Base-by-base conservation (phyloP, 1,139 yeast genomes). In the Trichomonascaceae sp. region DNA sequence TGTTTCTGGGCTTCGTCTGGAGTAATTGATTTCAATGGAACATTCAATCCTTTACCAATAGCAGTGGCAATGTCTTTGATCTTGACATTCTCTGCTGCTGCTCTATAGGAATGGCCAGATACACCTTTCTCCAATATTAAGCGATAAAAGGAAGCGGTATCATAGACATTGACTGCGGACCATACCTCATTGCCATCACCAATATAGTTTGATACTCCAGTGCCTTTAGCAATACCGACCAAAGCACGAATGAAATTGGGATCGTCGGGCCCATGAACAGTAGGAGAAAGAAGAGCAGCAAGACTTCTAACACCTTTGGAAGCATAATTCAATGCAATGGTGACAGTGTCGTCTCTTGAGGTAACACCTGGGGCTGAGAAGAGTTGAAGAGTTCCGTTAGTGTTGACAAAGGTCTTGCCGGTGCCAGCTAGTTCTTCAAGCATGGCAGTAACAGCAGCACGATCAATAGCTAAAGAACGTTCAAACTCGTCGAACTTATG, bases 111-210 rank as follows among this genome's bases (percentile, higher is more conserved):
- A 38, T 63, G 66, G 6, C 24, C 30, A 6, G 36, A 12, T 52
- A 55, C 5, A 3, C 68, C 72, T 48, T 66, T 67, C 54, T 68
- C 70, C n/a, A 66, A 22, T 5, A 64, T 71, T 27, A 63, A 53
- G 17, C 57, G 52, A 47, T 54, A 70, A 20, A 70, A 44, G 4
- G 39, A 52, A 1, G 72, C 74, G 27, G 67, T 71, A 62, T 72
- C 76, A 1, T 48, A 20, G 15, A 58, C 59, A 48, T 69, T 63
- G n/a, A 68, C 69, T 2, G 72, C 67, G 6, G 70, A 56, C 74
- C 74, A 72, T 1, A 51, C 58, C 52, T 63, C 64, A 9, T 53
- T 38, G 10, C 74, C 74, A 6, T 63, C 66, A 3, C 61, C 72
- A 15, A 65, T 32, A 50, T 65, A 67, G 9, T 53, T 56, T 8